These are phyloP conservation scores for Davidsoniella neocaledoniae DNA, from an alignment of 2,329 filamentous ascomycete species.

Conservation along the genomic window DNA sequence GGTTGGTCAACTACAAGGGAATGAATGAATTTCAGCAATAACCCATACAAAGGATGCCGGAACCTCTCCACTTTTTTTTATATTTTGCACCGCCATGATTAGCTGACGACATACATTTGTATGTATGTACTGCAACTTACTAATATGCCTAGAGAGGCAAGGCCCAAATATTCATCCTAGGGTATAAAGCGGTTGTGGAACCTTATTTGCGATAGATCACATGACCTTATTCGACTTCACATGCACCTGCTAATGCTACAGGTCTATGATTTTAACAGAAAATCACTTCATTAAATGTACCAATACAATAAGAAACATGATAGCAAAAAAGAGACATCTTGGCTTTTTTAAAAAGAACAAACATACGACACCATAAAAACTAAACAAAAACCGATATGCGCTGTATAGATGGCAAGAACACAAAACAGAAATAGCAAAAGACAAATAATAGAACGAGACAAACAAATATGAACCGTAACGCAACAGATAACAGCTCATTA, in stretches of 20 bases:
- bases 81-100: too few species aligned
- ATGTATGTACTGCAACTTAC: too few species aligned
- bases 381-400: constrained; percentile 8
- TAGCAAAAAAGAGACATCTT: neutral
- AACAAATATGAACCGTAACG: constrained; percentile 5
- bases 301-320: constrained; percentile 6
- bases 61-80: too few species aligned
- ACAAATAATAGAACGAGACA: neutral
- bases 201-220: too few species aligned
- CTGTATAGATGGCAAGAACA: constrained; percentile 7
- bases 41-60: too few species aligned
- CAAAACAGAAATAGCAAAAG: neutral
- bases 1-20: too few species aligned
- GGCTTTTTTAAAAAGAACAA: constrained; percentile 6
- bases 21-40: too few species aligned
- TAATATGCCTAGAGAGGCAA: too few species aligned
- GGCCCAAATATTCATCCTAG: too few species aligned
- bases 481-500: constrained; percentile 5
- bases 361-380: constrained; percentile 2
- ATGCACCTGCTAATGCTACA: neutral
- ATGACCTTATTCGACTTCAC: too few species aligned
- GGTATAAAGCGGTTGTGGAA: too few species aligned
- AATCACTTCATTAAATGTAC: neutral
- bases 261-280: constrained; percentile 4
- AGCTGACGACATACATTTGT: too few species aligned